phyloP scores from a whole-genome alignment of 225 moss, liverwort and hornwort genomes.

The Neckera pumila region DNA sequence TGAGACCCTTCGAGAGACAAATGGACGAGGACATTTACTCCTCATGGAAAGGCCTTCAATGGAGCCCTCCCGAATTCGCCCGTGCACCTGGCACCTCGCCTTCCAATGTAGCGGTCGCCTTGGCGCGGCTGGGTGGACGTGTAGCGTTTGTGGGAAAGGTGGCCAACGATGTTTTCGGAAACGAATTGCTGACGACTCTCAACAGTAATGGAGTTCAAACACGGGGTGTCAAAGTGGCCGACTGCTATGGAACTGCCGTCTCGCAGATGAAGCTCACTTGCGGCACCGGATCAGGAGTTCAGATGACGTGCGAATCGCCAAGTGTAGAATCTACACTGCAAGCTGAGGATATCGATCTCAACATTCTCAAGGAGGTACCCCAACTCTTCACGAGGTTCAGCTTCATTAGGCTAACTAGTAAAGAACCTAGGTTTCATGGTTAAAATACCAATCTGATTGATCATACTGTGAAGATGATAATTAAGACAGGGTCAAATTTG shows the following conservation, averaged over 20 bases:
- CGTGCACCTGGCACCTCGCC: constrained; percentile 84
- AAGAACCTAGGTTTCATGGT: not conserved
- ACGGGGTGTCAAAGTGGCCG: constrained; percentile 64
- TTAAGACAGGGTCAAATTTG: not conserved
- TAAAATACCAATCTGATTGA: not conserved
- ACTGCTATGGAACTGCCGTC: constrained; percentile 58
- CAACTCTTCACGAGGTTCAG: not conserved
- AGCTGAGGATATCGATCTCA: constrained; percentile 52
- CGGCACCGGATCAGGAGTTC: constrained; percentile 43
- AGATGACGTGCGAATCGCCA: constrained; percentile 73
- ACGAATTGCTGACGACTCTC: constrained; percentile 52
- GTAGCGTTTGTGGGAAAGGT: constrained; percentile 87
- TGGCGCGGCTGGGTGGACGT: constrained; percentile 78
- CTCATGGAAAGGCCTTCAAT: constrained; percentile 89
- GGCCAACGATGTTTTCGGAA: constrained; percentile 68
- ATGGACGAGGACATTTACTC: constrained; percentile 92
- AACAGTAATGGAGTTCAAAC: constrained; percentile 85
- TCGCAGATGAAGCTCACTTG: constrained; percentile 57
- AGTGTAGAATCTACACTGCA: constrained; percentile 53
- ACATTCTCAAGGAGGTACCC: constrained; percentile 73
- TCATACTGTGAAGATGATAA: not conserved
- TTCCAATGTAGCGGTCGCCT: constrained; percentile 72
- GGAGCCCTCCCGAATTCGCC: constrained; percentile 90
- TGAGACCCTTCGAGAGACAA: constrained; percentile 50
- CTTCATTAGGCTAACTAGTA: not conserved